Base-by-base conservation (phyloP, 306 rosid species). In the Cicer pinnatifidum region DNA sequence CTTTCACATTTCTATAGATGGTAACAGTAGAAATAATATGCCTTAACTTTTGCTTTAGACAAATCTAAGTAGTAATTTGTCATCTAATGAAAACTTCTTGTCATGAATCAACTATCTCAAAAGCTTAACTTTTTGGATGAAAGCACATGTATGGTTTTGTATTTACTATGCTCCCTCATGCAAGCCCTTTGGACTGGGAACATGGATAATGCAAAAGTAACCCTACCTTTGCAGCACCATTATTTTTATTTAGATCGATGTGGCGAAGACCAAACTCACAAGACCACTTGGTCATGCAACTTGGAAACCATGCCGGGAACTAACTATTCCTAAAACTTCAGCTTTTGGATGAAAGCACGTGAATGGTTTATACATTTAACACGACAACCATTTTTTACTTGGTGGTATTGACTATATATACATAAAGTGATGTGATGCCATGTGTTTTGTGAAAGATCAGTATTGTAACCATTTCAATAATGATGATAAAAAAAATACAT, bases 1-100 rank as follows among this genome's bases (percentile, higher is more conserved):
- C n/a, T 51, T 61, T 74, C n/a, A 41, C 56, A 69, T 47, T 6
- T n/a, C 50, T 15, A 16, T 33, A 52, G 47, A 61, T 11, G 52
- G 40, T 45, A 43, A 17, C 9, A 16, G 41, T 9, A 46, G 23
- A 70, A 37, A 70, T 75, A 38, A 13, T 63, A 56, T 38, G 50
- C 50, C 58, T 72, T 11, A 51, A 65, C 73, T 13, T 6, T 37
- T 70, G 23, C 43, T 48, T 48, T 12, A 16, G 16, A 57, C 6
- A 16, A 71, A 56, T 38, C 12, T 43, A 68, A 63, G 28, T 48
- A 64, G 17, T n/a, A 54, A 71, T 39, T 0, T 13, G 39, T 62
- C 11, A 44, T 56, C 39, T 20, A 19, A 46, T 12, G 17, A 12
- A 69, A 37, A 33, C 65, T 50, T 71, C 10, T 28, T 16, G 28